Percentiles rank a stretch among this genome's conserved stretches.
These are phyloP conservation scores for Sporothrix phasma DNA, from an alignment of 2,329 filamentous ascomycete species.

Conservation along the genomic window DNA sequence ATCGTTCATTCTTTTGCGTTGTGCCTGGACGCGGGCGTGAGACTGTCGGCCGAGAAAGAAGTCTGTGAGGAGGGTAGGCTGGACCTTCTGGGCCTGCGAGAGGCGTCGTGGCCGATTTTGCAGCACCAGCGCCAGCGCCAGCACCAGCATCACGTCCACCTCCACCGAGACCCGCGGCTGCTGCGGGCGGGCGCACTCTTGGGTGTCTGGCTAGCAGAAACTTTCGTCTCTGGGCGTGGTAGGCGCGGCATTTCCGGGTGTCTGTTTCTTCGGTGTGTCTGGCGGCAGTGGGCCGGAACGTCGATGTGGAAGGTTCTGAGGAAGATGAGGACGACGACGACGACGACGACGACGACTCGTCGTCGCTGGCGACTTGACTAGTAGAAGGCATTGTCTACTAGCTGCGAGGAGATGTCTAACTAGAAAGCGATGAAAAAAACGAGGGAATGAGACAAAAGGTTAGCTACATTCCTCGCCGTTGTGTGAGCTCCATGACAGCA, in stretches of 20 bases:
- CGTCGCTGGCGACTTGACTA: constrained; percentile 15
- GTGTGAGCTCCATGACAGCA: background rate
- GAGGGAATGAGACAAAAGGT: background rate
- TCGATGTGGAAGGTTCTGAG: constrained; percentile 11
- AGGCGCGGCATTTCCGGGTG: constrained; percentile 4
- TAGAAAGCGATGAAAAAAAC: background rate
- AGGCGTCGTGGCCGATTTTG: constrained; percentile 21
- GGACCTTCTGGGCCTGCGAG: constrained; percentile 33
- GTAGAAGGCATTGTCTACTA: constrained; percentile 20
- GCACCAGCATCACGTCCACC: too few species aligned
- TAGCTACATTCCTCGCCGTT: constrained; percentile 14
- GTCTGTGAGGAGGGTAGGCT: constrained; percentile 44
- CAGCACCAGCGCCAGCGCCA: constrained; percentile 20
- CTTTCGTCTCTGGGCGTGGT: constrained; percentile 23
- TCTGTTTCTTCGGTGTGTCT: constrained; percentile 17
- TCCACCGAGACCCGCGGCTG: background rate
- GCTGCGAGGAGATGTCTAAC: background rate
- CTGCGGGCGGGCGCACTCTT: constrained; percentile 34
- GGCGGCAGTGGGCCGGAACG: constrained; percentile 10
- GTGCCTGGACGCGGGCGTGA: constrained; percentile 42
- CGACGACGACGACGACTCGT: constrained; percentile 7
- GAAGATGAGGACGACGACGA: background rate
- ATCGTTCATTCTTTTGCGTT: constrained; percentile 49
- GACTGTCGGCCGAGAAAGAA: constrained; percentile 49
- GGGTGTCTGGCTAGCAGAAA: constrained; percentile 27